Base-by-base conservation (phyloP, 352 stramenopile species). In the Pythium oligandrum region DNA sequence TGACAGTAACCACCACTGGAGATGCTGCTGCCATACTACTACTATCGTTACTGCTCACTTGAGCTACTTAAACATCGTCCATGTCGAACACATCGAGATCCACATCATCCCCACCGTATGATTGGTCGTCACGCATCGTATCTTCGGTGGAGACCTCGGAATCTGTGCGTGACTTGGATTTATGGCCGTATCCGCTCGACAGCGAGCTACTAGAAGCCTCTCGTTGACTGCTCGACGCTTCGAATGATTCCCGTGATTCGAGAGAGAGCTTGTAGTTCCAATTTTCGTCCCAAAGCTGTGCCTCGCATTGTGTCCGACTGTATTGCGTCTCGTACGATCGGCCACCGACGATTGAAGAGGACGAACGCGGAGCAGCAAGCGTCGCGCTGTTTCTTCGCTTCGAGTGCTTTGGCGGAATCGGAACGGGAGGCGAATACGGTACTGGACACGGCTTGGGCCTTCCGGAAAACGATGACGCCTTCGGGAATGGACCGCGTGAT, bases 261-360 rank as follows among this genome's bases (percentile, higher is more conserved):
- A 86, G 69, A 32, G 74, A 86, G 42, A 87, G 72, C 50, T 87
- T 87, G 58, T 75, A 86, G 71, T 89, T 73, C 78, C 76, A 87
- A 54, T 78, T 71, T 42, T 89, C 66, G 44, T 89, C 75, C 71
- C 72, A 84, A 11, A 85, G 65, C 33, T 63, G 56, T 10, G 66
- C 71, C 48, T 86, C 66, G 46, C 71, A 77, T 55, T 90, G 76
- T 9, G 64, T 68, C 4, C 54, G 51, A 35, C 68, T 76, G 58
- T 73, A 73, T 11, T 60, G 44, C 12, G 48, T 51, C 7, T 64
- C 53, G 11, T 60, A 38, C 26, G 52, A 52, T 26, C 51, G 52
- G 3, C 56, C 39, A 10, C 53, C 36, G 36, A 48, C 33, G 26
- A 42, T 53, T 4, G 35, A 36, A 30, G 51, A 59, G 17, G 51